Percentiles rank a stretch among this genome's conserved stretches.
These are phyloP conservation scores for Roridomyces roridus DNA, from an alignment of 768 basidiomycete genomes.

Conservation along the genomic window DNA sequence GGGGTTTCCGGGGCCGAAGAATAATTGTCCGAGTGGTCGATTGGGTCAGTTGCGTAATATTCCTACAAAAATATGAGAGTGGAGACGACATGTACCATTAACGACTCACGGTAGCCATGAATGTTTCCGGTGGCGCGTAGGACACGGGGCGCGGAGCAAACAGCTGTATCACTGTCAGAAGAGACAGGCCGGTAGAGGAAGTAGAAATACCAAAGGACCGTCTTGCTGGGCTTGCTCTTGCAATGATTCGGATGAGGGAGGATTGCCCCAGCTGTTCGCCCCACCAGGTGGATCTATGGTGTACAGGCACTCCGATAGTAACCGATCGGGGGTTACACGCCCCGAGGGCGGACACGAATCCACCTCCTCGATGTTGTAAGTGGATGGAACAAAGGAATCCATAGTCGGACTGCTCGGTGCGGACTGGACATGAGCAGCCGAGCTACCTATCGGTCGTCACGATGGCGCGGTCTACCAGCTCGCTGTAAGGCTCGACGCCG, in stretches of 20 bases:
- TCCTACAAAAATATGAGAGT: too few species aligned
- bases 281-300: constrained; percentile 11
- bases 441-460: not conserved
- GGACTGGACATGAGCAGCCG: not conserved
- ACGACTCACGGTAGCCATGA: too few species aligned
- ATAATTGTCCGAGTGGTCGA: too few species aligned
- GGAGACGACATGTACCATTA: too few species aligned
- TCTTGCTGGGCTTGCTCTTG: not conserved
- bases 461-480: constrained; percentile 13
- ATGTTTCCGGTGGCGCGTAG: too few species aligned
- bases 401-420: not conserved
- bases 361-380: not conserved
- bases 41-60: too few species aligned
- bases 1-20: too few species aligned
- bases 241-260: not conserved
- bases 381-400: constrained; percentile 9
- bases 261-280: constrained; percentile 9
- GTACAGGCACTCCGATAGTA: not conserved
- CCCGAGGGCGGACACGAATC: not conserved
- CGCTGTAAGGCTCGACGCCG: constrained; percentile 16
- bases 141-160: too few species aligned
- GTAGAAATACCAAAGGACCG: not conserved
- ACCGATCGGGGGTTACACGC: not conserved
- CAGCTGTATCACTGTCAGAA: too few species aligned
- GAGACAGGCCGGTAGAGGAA: too few species aligned